phyloP scores from a whole-genome alignment of 495 filamentous ascomycete species.

The Aspergillus nanangensis region DNA sequence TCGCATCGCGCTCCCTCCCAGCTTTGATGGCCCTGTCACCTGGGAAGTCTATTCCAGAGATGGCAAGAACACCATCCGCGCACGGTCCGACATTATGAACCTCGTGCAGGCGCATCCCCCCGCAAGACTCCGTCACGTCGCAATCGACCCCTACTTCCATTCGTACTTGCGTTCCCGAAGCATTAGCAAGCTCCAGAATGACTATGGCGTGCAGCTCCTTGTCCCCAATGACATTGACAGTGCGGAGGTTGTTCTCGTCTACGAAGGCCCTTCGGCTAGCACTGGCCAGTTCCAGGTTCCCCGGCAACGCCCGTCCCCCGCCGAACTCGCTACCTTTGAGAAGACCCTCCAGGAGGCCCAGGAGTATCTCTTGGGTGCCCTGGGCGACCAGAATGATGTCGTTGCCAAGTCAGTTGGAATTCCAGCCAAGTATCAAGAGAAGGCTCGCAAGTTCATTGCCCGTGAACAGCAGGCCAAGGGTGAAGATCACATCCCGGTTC shows the following conservation, averaged over 20 bases:
- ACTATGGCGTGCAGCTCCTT: conserved; percentile 76
- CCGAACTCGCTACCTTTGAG: conserved; percentile 62
- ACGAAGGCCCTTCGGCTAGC: conserved; percentile 61
- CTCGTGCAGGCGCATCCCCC: conserved; percentile 79
- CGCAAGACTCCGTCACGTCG: conserved; percentile 60
- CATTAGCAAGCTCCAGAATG: conserved; percentile 57
- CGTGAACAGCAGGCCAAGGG: conserved; percentile 66
- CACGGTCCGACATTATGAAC: conserved; percentile 74
- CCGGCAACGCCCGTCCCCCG: conserved; percentile 51
- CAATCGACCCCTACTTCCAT: conserved; percentile 85
- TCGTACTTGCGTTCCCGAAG: conserved; percentile 63
- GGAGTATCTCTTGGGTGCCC: conserved; percentile 62
- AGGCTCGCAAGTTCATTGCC: conserved; percentile 70
- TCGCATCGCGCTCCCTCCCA: conserved; percentile 71
- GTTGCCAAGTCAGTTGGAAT: conserved; percentile 60
- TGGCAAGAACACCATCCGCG: conserved; percentile 75
- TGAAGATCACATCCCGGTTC: conserved; percentile 65
- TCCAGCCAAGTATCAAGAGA: conserved; percentile 75
- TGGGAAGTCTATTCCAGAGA: conserved; percentile 86
- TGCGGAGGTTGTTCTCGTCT: conserved; percentile 74
- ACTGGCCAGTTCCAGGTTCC: conserved; percentile 64
- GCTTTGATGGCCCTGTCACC: conserved; percentile 55
- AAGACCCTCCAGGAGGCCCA: conserved; percentile 67
- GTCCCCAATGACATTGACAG: conserved; percentile 62
- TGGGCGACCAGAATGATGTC: conserved; percentile 69